phyloP scores from a whole-genome alignment of 2,329 filamentous ascomycete genomes.

The Fusarium sp. region DNA sequence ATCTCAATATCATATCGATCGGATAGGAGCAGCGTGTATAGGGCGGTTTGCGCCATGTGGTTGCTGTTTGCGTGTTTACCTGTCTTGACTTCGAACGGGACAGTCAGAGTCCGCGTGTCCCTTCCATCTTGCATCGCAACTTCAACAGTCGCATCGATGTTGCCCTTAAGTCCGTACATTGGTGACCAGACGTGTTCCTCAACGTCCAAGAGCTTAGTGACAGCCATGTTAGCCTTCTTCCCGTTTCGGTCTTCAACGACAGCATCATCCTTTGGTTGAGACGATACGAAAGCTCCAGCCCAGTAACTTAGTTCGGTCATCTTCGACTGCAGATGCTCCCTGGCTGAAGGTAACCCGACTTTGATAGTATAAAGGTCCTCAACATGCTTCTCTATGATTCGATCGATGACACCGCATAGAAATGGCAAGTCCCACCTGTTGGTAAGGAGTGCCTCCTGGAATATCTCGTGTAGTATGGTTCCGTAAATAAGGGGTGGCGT shows the following conservation, averaged over 20 bases:
- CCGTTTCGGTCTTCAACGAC: slow-evolving; percentile 85
- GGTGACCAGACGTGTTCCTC: slow-evolving; percentile 99
- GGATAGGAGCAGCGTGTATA: slow-evolving; percentile 93
- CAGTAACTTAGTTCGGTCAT: slow-evolving; percentile 86
- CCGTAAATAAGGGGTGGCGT: slow-evolving; percentile 90
- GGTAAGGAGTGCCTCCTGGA: slow-evolving; percentile 87
- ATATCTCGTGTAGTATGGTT: slow-evolving; percentile 93
- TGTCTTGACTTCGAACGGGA: slow-evolving; percentile 96
- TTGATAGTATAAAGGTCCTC: slow-evolving; percentile 93
- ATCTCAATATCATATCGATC: slow-evolving; percentile 96
- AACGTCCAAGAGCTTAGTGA: slow-evolving; percentile 94
- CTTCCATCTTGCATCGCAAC: slow-evolving; percentile 82
- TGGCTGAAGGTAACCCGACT: slow-evolving; percentile 79
- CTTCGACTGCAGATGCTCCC: slow-evolving; percentile 86
- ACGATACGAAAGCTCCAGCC: slow-evolving; percentile 85
- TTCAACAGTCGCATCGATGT: slow-evolving; percentile 97
- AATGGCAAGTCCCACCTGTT: slow-evolving; percentile 85
- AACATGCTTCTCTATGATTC: slow-evolving; percentile 81
- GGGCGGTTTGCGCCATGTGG: slow-evolving; percentile 92
- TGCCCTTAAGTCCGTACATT: slow-evolving; percentile 96
- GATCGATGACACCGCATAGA: slow-evolving; percentile 76
- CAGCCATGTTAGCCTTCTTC: slow-evolving; percentile 82
- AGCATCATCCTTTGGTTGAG: slow-evolving; percentile 77
- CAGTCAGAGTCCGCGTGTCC: slow-evolving; percentile 79
- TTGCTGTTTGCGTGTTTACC: slow-evolving; percentile 85